These are phyloP conservation scores for Dinochytrium kinnereticum DNA, from an alignment of 371 early-diverging fungal genomes.

Conservation along the genomic window DNA sequence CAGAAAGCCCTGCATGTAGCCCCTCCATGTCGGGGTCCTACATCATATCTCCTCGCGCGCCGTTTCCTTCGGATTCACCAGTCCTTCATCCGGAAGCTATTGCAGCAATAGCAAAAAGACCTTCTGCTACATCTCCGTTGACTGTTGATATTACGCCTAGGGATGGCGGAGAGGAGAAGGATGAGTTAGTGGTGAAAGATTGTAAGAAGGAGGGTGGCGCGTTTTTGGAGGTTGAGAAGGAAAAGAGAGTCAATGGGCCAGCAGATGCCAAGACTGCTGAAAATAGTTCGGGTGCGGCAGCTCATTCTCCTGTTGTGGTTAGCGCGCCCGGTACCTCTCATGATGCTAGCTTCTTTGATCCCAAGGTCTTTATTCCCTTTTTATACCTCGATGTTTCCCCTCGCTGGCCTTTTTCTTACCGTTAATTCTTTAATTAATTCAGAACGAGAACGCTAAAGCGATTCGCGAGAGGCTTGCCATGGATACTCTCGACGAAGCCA, in stretches of 20 bases:
- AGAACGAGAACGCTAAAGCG: slow-evolving; percentile 58
- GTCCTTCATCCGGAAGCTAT: neutral
- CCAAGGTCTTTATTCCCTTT: slow-evolving; percentile 34
- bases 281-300: neutral
- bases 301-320: slow-evolving; percentile 39
- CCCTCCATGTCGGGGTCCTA: neutral
- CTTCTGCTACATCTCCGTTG: neutral
- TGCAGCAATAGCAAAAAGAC: neutral
- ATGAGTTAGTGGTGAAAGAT: neutral
- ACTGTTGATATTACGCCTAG: neutral
- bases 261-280: neutral
- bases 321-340: slow-evolving; percentile 43
- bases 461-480: slow-evolving; percentile 77
- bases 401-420: too few relatives aligned
- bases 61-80: too few relatives aligned
- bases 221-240: neutral
- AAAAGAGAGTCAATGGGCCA: neutral
- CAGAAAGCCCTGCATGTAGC: neutral
- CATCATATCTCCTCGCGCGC: neutral
- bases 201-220: neutral
- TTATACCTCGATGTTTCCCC: neutral
- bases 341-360: slow-evolving; percentile 75
- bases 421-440: neutral
- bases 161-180: neutral
- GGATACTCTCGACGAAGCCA: slow-evolving; percentile 79